Conservation (phyloP, 1,284 basidiomycete genomes). For the Crepidotus sp. region DNA sequence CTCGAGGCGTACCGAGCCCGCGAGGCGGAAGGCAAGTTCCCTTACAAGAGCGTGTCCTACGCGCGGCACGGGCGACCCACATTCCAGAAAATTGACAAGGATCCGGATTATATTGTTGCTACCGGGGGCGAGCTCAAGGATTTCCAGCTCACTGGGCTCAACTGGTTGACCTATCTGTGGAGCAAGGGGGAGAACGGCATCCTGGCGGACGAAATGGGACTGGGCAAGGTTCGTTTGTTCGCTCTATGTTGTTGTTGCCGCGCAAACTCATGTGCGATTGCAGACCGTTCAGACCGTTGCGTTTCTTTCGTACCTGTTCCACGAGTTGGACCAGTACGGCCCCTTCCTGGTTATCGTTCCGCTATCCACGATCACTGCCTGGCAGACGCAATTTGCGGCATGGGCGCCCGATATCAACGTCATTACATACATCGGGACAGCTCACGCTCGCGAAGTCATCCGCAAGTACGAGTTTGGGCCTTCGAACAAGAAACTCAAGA, state of each 20-base stretch:
- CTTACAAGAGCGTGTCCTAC: conserved; percentile 78
- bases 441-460: conserved; percentile 83
- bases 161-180: conserved; percentile 98
- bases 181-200: conserved; percentile 94
- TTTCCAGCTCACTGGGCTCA: conserved; percentile 96
- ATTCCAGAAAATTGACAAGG: conserved; percentile 83
- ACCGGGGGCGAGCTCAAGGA: conserved; percentile 90
- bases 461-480: conserved; percentile 89
- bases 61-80: conserved; percentile 63
- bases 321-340: conserved; percentile 88
- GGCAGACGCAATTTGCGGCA: conserved; percentile 90
- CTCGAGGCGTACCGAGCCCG: conserved; percentile 78
- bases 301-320: conserved; percentile 94
- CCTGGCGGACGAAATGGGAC: conserved; percentile 98
- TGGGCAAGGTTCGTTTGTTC: conserved; percentile 68
- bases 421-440: conserved; percentile 93
- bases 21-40: conserved; percentile 75
- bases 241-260: neutral
- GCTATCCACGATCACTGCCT: conserved; percentile 94
- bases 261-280: neutral
- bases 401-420: conserved; percentile 99
- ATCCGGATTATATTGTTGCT: conserved; percentile 78
- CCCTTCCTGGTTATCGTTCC: conserved; percentile 98
- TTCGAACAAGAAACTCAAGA: conserved; percentile 81
- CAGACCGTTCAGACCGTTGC: conserved; percentile 94